phyloP scores from a whole-genome alignment of 352 stramenopile species.

The Globisporangium spinosum region DNA sequence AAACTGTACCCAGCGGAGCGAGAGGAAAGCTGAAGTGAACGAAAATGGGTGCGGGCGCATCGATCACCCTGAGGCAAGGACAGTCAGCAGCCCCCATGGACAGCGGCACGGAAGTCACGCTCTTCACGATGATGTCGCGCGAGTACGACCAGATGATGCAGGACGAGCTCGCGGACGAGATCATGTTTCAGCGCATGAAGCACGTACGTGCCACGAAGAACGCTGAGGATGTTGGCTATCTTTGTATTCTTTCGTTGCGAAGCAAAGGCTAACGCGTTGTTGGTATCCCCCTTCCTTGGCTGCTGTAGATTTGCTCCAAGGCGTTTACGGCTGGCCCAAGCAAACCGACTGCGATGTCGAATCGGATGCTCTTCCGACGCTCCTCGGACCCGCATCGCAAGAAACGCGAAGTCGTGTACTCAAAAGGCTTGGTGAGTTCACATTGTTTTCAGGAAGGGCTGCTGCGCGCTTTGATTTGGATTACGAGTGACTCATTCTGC shows the following conservation, averaged over 20 bases:
- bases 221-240: background rate
- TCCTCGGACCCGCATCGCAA: slow-evolving; percentile 56
- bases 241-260: background rate
- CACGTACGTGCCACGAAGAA: slow-evolving; percentile 27
- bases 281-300: background rate
- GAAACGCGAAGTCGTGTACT: slow-evolving; percentile 72
- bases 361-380: slow-evolving; percentile 44
- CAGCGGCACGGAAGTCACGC: slow-evolving; percentile 29
- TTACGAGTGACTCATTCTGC: background rate
- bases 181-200: slow-evolving; percentile 79
- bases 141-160: slow-evolving; percentile 66
- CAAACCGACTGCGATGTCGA: slow-evolving; percentile 19
- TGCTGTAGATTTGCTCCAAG: slow-evolving; percentile 32
- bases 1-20: background rate
- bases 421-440: slow-evolving; percentile 49
- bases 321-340: slow-evolving; percentile 40
- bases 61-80: slow-evolving; percentile 21
- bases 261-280: background rate
- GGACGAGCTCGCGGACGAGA: slow-evolving; percentile 52
- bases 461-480: background rate
- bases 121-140: slow-evolving; percentile 53
- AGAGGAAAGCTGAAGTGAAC: background rate
- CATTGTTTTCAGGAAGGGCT: background rate
- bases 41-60: slow-evolving; percentile 44
- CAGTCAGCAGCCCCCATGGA: slow-evolving; percentile 18